Evolutionary conservation across 352 stramenopile genomes (phyloP).

Genomic region (Globisporangium spiculum): DNA sequence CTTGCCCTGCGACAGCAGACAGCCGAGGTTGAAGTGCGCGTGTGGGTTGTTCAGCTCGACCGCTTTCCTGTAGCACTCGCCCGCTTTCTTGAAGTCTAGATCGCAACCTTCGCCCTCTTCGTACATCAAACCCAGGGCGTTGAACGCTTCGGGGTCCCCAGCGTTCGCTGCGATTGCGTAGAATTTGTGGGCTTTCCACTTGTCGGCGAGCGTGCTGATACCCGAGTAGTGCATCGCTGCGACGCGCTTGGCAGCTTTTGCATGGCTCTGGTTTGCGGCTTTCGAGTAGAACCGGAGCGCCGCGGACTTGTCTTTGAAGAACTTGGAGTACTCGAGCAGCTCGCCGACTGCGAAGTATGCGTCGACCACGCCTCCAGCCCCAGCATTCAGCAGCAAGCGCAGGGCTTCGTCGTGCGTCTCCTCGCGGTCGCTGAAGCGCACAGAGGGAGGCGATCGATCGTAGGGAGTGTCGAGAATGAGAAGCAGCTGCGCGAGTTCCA

Average conservation of each 20-base stretch:
- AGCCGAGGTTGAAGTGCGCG: constrained; percentile 79
- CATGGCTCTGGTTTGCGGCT: constrained; percentile 43
- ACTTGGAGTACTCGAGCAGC: constrained; percentile 47
- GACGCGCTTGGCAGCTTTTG: constrained; percentile 45
- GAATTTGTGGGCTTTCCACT: constrained; percentile 44
- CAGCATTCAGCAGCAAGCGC: constrained; percentile 50
- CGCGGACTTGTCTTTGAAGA: constrained; percentile 44
- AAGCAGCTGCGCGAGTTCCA: constrained; percentile 47
- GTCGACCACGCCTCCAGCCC: constrained; percentile 33
- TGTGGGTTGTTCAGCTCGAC: constrained; percentile 45
- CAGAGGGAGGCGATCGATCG: constrained; percentile 11
- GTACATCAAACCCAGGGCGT: constrained; percentile 73
- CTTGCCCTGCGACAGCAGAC: constrained; percentile 58
- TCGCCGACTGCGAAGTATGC: constrained; percentile 46
- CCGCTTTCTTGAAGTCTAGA: constrained; percentile 56
- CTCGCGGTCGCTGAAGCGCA: constrained; percentile 47
- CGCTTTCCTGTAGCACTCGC: constrained; percentile 50
- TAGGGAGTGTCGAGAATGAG: constrained; percentile 12
- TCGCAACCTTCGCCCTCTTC: constrained; percentile 77
- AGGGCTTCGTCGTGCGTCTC: constrained; percentile 62
- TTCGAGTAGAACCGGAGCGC: constrained; percentile 63
- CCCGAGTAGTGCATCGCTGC: constrained; percentile 65
- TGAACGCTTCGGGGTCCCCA: constrained; percentile 60
- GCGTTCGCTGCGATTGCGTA: constrained; percentile 53
- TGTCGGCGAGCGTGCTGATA: constrained; percentile 46